Evolutionary conservation across 2,329 filamentous ascomycete species (phyloP), one percentile per base, ranked within the genome.

Genomic region (Fusarium tupiense): DNA sequence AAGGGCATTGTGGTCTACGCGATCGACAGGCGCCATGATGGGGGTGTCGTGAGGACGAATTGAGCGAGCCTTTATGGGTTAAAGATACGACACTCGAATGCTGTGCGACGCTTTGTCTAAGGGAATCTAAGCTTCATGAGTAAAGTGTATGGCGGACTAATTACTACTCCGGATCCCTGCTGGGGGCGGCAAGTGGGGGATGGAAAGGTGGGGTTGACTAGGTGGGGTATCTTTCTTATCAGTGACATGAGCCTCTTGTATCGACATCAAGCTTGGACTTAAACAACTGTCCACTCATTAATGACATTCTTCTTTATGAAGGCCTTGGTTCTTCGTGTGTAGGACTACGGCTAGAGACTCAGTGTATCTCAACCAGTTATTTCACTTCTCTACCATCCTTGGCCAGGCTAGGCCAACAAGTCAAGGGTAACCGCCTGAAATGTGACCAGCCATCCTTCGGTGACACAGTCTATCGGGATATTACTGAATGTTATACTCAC

Each of bases 1-100:
- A 61, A 85, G 77, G 31, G 71, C 79, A 66, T 81, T 79, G 66
- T 85, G 83, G 64, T 84, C 80, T 54, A 82, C 76, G 43, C 78
- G 77, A 53, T 83, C 83, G 53, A 85, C 81, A 33, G 85, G 85
- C 47, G 85, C 84, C 85, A 86, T 86, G 67, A 50, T 73, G 38
- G 37, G 12, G 22, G 22, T 60, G 33, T 33, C 17, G 58, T 50
- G n/a, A 14, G 33, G 31, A 24, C 54, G 59, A 52, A n/a, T 65
- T 58, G 46, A 41, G 31, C 41, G 49, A 66, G 40, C 20, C 24
- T 56, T 60, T 33, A n/a, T 37, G 41, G 52, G 60, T 50, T 41
- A 61, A 54, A 63, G 62, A 61, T 70, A 31, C 8, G 31, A 70
- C 60, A 26, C 31, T 47, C 53, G 50, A 33, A 33, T 33, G 31